Evolutionary conservation across 1,139 yeast species (phyloP).

Genomic region (Geotrichum histeridarum): DNA sequence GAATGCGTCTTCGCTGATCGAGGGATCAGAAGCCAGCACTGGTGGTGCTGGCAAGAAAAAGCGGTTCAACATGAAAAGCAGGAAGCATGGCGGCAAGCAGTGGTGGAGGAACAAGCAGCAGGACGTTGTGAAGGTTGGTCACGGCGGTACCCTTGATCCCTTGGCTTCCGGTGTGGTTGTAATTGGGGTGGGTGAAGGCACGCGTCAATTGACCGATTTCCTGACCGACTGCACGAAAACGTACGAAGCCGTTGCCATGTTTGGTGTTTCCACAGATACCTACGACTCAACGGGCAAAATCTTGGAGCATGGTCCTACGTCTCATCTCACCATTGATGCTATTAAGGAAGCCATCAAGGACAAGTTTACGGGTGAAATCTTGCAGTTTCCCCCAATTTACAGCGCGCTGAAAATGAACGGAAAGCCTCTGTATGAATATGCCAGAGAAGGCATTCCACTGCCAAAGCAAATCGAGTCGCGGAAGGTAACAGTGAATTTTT

Average conservation of each 20-base stretch:
- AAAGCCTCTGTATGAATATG: constrained; percentile 88
- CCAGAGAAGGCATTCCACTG: constrained; percentile 78
- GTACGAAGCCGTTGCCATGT: constrained; percentile 76
- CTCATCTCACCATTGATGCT: constrained; percentile 54
- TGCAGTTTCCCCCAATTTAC: constrained; percentile 91
- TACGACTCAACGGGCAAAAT: constrained; percentile 91
- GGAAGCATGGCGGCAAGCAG: constrained; percentile 31
- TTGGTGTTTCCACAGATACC: constrained; percentile 89
- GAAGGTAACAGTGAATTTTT: constrained; percentile 55
- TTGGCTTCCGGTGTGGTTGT: constrained; percentile 90
- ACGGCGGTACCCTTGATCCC: constrained; percentile 97
- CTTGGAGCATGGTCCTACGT: constrained; percentile 51
- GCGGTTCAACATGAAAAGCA: constrained; percentile 17
- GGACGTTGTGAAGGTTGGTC: constrained; percentile 70
- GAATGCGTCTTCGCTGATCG: constrained; percentile 56
- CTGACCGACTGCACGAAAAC: constrained; percentile 60
- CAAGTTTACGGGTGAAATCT: constrained; percentile 69
- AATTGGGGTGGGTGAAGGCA: constrained; percentile 85
- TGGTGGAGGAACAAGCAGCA: constrained; percentile 22
- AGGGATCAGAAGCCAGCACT: constrained; percentile 27
- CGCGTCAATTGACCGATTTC: constrained; percentile 70
- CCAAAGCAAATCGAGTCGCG: constrained; percentile 78
- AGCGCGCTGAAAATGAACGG: constrained; percentile 95
- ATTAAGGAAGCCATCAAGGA: constrained; percentile 46
- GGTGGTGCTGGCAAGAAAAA: constrained; percentile 10